Percentiles rank a stretch among this genome's conserved stretches.
phyloP scores from a whole-genome alignment of 345 rosid species.

The Cardamine chenopodiifolia region DNA sequence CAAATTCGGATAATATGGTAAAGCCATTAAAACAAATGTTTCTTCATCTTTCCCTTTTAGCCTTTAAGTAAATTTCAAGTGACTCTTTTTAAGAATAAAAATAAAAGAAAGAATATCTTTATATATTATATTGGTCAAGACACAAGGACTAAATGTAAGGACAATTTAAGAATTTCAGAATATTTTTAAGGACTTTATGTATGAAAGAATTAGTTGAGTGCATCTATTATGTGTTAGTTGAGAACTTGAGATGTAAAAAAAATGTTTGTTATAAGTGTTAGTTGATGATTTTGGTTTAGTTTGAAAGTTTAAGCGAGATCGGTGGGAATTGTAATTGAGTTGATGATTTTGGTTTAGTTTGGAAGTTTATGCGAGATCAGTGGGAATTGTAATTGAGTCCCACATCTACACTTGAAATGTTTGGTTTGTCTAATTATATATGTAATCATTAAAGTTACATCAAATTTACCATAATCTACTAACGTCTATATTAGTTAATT shows the following conservation, averaged over 20 bases:
- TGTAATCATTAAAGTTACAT: constrained; percentile 25
- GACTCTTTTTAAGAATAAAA: constrained; percentile 2
- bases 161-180: not conserved
- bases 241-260: not conserved
- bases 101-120: not conserved
- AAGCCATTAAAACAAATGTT: constrained; percentile 16
- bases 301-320: constrained; percentile 38
- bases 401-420: constrained; percentile 23
- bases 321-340: constrained; percentile 28
- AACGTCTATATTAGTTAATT: constrained; percentile 1
- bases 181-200: not conserved
- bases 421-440: constrained; percentile 6
- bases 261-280: constrained; percentile 19
- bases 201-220: constrained; percentile 9
- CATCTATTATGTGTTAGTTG: constrained; percentile 4
- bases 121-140: not conserved
- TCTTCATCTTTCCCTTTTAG: constrained; percentile 11
- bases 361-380: constrained; percentile 36
- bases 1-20: constrained; percentile 29
- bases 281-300: constrained; percentile 35
- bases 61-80: constrained; percentile 22
- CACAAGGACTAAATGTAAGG: not conserved
- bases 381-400: constrained; percentile 17
- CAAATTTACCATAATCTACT: constrained; percentile 7
- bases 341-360: constrained; percentile 37